These are phyloP conservation scores for Cercophora scortea DNA, from an alignment of 495 filamentous ascomycete species.

Conservation along the genomic window DNA sequence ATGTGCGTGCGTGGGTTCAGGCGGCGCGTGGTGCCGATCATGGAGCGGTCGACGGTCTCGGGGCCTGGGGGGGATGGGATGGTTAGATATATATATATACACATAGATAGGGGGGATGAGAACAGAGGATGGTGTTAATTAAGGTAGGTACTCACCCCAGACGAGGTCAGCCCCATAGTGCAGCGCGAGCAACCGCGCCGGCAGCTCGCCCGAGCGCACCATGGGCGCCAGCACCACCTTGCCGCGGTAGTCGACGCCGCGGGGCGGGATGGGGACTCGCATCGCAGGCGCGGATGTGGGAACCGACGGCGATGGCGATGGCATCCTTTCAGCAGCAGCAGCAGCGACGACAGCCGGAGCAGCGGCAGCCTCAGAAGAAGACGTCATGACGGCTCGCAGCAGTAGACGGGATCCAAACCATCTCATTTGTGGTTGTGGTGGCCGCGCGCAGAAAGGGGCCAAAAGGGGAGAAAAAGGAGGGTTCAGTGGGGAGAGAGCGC, in stretches of 20 bases:
- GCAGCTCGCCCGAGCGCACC: constrained; percentile 92
- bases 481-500: no score
- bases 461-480: no score
- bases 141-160: constrained; percentile 56
- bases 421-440: not conserved
- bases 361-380: not conserved
- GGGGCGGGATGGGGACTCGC: constrained; percentile 72
- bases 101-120: not conserved
- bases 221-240: constrained; percentile 95
- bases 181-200: constrained; percentile 76
- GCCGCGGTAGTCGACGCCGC: constrained; percentile 86
- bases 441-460: no score
- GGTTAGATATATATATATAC: not conserved
- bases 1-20: constrained; percentile 64
- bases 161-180: constrained; percentile 95
- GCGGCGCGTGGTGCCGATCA: constrained; percentile 76
- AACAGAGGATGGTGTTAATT: not conserved
- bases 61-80: constrained; percentile 48
- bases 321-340: not conserved
- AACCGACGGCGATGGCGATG: not conserved
- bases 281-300: constrained; percentile 23
- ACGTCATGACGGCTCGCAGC: constrained; percentile 6
- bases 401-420: constrained; percentile 2
- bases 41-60: constrained; percentile 82
- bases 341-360: not conserved